Conservation (phyloP, 2,329 filamentous ascomycete genomes). For the Neonectria faginata region DNA sequence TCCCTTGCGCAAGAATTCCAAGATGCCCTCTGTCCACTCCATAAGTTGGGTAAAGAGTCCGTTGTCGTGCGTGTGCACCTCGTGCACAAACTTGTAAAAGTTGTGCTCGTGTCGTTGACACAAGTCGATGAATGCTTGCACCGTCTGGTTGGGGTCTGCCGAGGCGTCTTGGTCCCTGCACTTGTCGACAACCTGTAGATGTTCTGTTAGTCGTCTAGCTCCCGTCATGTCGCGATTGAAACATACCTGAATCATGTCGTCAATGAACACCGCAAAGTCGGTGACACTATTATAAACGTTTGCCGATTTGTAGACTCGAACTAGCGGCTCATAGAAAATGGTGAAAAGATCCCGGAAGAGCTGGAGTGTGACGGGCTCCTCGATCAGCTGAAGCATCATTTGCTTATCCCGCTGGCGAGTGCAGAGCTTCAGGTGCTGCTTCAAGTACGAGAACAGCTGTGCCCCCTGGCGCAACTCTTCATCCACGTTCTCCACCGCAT, state of each 20-base stretch:
- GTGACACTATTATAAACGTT: slow-evolving; percentile 98
- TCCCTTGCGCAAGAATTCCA: slow-evolving; percentile 90
- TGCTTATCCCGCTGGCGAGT: slow-evolving; percentile 93
- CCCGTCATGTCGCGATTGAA: neutral
- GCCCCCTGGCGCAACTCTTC: slow-evolving; percentile 90
- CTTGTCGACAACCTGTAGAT: slow-evolving; percentile 68
- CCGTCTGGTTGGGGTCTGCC: slow-evolving; percentile 96
- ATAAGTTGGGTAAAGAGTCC: slow-evolving; percentile 96
- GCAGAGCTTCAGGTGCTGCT: slow-evolving; percentile 92
- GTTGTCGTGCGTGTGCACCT: slow-evolving; percentile 96
- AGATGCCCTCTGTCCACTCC: slow-evolving; percentile 95
- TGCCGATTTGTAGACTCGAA: slow-evolving; percentile 97
- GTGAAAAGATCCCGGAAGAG: slow-evolving; percentile 96
- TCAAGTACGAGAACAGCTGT: slow-evolving; percentile 92
- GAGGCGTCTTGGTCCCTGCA: slow-evolving; percentile 83
- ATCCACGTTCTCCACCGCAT: slow-evolving; percentile 90
- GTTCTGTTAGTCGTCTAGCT: slow-evolving; percentile 27
- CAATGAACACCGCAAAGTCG: slow-evolving; percentile 92
- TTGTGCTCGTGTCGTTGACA: slow-evolving; percentile 95
- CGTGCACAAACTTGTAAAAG: slow-evolving; percentile 99
- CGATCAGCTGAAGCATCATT: slow-evolving; percentile 96
- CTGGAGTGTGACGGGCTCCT: slow-evolving; percentile 97
- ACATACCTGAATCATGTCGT: slow-evolving; percentile 86
- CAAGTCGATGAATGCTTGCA: slow-evolving; percentile 97
- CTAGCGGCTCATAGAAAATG: slow-evolving; percentile 98